phyloP scores from a whole-genome alignment of 2,329 filamentous ascomycete genomes.

The Xylariales sp. region DNA sequence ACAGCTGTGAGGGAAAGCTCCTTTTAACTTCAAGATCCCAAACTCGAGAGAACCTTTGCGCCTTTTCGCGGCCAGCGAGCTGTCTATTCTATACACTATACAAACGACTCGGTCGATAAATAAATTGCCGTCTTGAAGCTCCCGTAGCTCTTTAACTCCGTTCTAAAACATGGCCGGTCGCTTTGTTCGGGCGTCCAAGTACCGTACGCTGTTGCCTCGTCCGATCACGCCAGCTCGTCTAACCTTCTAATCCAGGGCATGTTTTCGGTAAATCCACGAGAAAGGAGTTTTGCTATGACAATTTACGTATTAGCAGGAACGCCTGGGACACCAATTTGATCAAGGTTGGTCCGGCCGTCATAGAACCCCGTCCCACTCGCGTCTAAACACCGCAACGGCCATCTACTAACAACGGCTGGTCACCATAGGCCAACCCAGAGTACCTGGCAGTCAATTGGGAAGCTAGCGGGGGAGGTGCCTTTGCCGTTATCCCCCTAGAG shows the following conservation, averaged over 20 bases:
- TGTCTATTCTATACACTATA: conserved; percentile 1
- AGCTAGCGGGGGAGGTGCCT: conserved; percentile 92
- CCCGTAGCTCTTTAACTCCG: conserved; percentile 21
- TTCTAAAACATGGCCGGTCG: conserved; percentile 66
- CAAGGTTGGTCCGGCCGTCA: conserved; percentile 70
- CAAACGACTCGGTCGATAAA: conserved; percentile 15
- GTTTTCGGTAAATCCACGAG: conserved; percentile 95
- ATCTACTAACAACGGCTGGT: conserved; percentile 37
- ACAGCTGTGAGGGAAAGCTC: conserved; percentile 26
- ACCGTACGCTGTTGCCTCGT: conserved; percentile 61
- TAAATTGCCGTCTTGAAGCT: conserved; percentile 21
- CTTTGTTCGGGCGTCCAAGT: conserved; percentile 76
- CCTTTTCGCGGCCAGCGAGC: conserved; percentile 22
- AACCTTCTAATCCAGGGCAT: conserved; percentile 74
- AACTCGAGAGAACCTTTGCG: conserved; percentile 24
- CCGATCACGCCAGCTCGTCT: conserved; percentile 43
- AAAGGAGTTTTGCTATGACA: conserved; percentile 99
- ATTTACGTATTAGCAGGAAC: conserved; percentile 96
- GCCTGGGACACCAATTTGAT: conserved; percentile 99
- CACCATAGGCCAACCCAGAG: conserved; percentile 85
- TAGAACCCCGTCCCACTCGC: neutral
- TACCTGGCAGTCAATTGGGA: conserved; percentile 99
- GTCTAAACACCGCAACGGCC: conserved; percentile 23
- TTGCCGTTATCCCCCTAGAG: conserved; percentile 91
- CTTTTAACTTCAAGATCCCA: conserved; percentile 22